Base-by-base conservation (phyloP, 345 rosid species). In the Atalantia buxifolia region DNA sequence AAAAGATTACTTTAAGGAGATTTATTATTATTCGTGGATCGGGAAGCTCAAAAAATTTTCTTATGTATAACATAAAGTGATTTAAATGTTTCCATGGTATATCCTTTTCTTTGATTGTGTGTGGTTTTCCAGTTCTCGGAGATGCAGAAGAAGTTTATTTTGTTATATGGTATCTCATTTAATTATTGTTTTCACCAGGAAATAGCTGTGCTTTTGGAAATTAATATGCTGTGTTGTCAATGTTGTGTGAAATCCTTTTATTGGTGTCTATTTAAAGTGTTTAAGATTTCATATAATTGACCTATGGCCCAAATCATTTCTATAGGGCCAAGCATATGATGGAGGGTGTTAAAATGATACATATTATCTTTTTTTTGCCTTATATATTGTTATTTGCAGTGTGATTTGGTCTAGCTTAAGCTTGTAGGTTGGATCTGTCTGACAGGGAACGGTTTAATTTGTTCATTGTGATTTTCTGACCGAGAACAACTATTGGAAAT, bases 401-500 rank as follows among this genome's bases (percentile, higher is more conserved):
- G 12, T 35, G 31, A 72, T 40, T 63, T n/a, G 9, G 16, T 25
- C 28, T 8, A 25, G 16, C 56, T 33, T 73, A 60, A 38, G 67
- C 16, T 21, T 61, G 42, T 5, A 48, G 27, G 69, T 25, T 22
- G 55, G 13, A 61, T 12, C 27, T 61, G 4, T 72, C 21, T 22
- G 14, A 28, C 3, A 19, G 57, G 27, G 19, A 59, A 18, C 30
- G 13, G 21, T 57, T 72, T 19, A n/a, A 2, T 36, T 5, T 40
- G 68, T 61, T 40, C 18, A 25, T 40, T 35, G 66, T 18, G 9
- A 33, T 36, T n/a, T 40, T 50, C 22, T 60, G 5, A 27, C 53
- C 18, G 81, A 91, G 97, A 77, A 97, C 92, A 59, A 94, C 99
- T 70, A 92, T 94, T 84, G 99, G 98, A 83, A 94, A 94, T 87